A percentile compares a stretch with the other conserved stretches of the same genome.
phyloP scores from a whole-genome alignment of 192 early-diverging fungal genomes.

The Diversispora epigaea region DNA sequence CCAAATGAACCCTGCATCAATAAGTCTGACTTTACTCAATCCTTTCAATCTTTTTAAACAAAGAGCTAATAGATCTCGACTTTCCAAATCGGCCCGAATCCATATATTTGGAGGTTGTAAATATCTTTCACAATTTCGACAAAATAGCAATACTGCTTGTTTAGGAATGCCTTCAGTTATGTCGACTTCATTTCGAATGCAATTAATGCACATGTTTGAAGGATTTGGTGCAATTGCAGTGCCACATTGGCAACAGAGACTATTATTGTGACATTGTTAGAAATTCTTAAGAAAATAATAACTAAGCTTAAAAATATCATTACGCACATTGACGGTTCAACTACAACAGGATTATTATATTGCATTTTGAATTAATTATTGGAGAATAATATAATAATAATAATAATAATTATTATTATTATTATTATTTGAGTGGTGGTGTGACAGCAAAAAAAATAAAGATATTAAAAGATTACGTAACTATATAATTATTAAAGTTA shows the following conservation, averaged over 20 bases:
- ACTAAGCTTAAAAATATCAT: background rate
- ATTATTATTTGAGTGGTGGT: no score
- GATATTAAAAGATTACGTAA: no score
- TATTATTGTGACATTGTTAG: slow-evolving; percentile 9
- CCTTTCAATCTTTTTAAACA: slow-evolving; percentile 93
- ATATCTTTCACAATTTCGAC: slow-evolving; percentile 95
- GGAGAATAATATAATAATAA: background rate
- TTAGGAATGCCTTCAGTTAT: slow-evolving; percentile 99
- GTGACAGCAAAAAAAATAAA: no score
- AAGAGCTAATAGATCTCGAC: slow-evolving; percentile 84
- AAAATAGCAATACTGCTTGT: slow-evolving; percentile 93
- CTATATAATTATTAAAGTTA: no score
- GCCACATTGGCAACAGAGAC: slow-evolving; percentile 92
- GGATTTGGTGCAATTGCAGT: slow-evolving; percentile 93
- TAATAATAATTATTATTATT: no score
- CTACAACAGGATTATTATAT: slow-evolving; percentile 51
- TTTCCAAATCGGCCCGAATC: slow-evolving; percentile 86
- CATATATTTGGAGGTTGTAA: slow-evolving; percentile 93
- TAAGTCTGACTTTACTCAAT: slow-evolving; percentile 86
- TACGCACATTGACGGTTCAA: slow-evolving; percentile 54
- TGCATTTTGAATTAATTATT: slow-evolving; percentile 51
- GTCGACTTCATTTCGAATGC: slow-evolving; percentile 94
- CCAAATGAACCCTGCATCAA: slow-evolving; percentile 98
- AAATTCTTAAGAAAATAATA: background rate
- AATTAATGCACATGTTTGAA: slow-evolving; percentile 98